A percentile compares a stretch with the other conserved stretches of the same genome.
Evolutionary conservation across 2,329 filamentous ascomycete genomes (phyloP).

Genomic region (Blastomyces percursus): DNA sequence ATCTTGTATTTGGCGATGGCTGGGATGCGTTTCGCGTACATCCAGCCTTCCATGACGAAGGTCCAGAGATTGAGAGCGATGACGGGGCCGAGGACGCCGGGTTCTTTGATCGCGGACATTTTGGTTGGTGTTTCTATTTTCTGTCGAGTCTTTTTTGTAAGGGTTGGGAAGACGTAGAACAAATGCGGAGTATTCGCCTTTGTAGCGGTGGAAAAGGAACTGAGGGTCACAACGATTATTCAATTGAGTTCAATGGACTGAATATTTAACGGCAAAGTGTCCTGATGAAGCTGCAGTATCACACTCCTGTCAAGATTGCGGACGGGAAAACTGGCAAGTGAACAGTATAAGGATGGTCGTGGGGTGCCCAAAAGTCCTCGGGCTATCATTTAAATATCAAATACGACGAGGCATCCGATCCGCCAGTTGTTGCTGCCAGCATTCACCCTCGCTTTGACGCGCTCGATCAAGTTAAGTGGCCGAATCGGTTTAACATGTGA

Average conservation of each 20-base stretch:
- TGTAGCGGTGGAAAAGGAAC: neutral
- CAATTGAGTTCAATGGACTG: neutral
- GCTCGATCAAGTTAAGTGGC: no score
- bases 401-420: no score
- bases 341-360: neutral
- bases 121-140: neutral
- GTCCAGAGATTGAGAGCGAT: constrained; percentile 32
- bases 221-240: neutral
- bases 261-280: neutral
- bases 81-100: constrained; percentile 21
- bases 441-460: no score
- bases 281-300: neutral
- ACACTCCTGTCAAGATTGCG: neutral
- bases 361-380: no score
- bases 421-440: no score
- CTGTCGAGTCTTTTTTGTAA: neutral
- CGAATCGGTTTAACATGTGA: no score
- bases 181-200: no score
- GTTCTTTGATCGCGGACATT: constrained; percentile 3
- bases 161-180: neutral
- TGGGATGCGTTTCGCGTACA: constrained; percentile 33
- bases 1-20: constrained; percentile 24
- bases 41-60: constrained; percentile 33
- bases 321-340: neutral
- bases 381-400: no score